Evolutionary conservation across 2,329 filamentous ascomycete species (phyloP).

Genomic region (Paracorniculantispora psalliotae): DNA sequence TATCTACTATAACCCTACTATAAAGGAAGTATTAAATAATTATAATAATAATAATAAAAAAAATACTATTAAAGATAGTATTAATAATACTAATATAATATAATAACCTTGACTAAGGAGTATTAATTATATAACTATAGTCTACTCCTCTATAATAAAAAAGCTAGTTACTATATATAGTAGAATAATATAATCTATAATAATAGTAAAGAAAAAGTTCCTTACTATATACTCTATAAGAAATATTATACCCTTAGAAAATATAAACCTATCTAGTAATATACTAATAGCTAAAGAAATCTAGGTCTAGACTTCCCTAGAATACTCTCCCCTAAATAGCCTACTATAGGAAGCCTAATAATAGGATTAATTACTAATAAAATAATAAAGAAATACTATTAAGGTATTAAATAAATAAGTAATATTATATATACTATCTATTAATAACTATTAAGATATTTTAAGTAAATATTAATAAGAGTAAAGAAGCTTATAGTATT

Average conservation of each 20-base stretch:
- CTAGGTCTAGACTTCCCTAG: not conserved
- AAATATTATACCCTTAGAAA: not conserved
- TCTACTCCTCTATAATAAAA: not conserved
- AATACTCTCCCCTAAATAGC: not conserved
- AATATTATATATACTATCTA: not conserved
- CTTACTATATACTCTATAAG: not conserved
- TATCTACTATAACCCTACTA: too few relatives aligned
- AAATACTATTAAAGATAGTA: not conserved
- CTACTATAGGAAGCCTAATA: not conserved
- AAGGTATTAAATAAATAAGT: not conserved
- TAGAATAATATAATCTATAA: too few relatives aligned
- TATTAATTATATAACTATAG: not conserved
- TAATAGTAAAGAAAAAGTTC: not conserved
- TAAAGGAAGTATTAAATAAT: not conserved
- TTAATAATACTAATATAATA: not conserved
- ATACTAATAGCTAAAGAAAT: not conserved
- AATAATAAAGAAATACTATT: not conserved
- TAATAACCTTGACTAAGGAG: not conserved
- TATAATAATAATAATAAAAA: not conserved
- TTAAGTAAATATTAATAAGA: not conserved
- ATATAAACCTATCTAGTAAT: not conserved
- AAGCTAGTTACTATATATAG: not conserved
- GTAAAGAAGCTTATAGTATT: not conserved
- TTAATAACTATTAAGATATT: conserved; percentile 5
- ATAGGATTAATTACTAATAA: not conserved